Conservation (phyloP, 2,329 filamentous ascomycete species). For the Colletotrichum siamense region DNA sequence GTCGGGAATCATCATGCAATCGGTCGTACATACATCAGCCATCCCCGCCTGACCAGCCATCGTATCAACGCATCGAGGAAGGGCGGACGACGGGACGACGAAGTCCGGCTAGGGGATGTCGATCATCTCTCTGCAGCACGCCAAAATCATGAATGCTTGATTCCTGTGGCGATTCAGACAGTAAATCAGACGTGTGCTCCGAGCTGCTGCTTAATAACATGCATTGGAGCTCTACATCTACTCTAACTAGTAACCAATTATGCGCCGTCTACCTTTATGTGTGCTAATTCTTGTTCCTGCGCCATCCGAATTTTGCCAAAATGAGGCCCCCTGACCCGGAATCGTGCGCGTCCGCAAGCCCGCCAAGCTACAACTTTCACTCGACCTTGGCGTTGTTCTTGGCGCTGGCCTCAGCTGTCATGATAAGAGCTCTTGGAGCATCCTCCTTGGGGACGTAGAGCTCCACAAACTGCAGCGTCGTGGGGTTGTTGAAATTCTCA, state of each 20-base stretch:
- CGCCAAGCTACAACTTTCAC: conserved; percentile 12
- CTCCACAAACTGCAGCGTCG: conserved; percentile 75
- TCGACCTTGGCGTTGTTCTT: conserved; percentile 63
- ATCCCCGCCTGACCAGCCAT: too few relatives aligned
- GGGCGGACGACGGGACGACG: not conserved
- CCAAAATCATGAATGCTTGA: not conserved
- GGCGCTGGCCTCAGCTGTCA: conserved; percentile 75
- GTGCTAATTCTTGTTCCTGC: not conserved
- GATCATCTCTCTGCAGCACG: not conserved
- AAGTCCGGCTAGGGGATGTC: not conserved
- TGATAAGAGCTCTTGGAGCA: conserved; percentile 72
- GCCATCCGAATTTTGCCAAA: not conserved
- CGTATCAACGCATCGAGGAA: not conserved
- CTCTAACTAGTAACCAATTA: not conserved
- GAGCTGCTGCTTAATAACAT: not conserved
- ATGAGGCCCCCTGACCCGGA: not conserved
- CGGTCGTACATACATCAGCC: too few relatives aligned
- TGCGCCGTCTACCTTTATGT: not conserved
- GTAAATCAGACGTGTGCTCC: not conserved
- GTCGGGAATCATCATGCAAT: too few relatives aligned
- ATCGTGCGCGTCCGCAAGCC: not conserved
- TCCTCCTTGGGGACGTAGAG: conserved; percentile 82
- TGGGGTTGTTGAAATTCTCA: conserved; percentile 63
- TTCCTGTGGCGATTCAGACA: not conserved
- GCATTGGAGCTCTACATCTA: not conserved